Conservation (phyloP, 2,329 filamentous ascomycete genomes). For the Pseudogymnoascus pannorum region DNA sequence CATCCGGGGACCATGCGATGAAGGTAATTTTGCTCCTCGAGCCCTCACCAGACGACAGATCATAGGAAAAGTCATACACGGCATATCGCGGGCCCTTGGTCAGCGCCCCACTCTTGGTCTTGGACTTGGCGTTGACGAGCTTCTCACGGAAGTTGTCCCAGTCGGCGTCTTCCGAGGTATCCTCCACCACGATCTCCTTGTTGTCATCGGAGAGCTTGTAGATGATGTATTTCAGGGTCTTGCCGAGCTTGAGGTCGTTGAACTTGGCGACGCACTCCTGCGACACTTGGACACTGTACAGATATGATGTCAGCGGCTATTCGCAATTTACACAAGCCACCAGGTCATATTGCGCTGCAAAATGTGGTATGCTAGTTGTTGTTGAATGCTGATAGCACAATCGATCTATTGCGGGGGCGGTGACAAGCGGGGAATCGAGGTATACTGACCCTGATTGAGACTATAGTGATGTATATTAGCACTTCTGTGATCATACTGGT, state of each 20-base stretch:
- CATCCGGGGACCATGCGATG: slow-evolving; percentile 74
- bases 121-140: slow-evolving; percentile 65
- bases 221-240: slow-evolving; percentile 79
- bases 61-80: slow-evolving; percentile 79
- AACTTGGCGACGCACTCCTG: slow-evolving; percentile 64
- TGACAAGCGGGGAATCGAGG: slow-evolving; percentile 21
- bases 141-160: slow-evolving; percentile 70
- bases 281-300: slow-evolving; percentile 58
- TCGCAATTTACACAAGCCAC: too few species aligned
- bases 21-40: slow-evolving; percentile 73
- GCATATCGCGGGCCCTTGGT: slow-evolving; percentile 72
- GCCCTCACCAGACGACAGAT: slow-evolving; percentile 64
- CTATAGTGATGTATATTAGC: slow-evolving; percentile 29
- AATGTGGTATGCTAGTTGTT: not conserved
- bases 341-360: not conserved
- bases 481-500: not conserved
- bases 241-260: slow-evolving; percentile 78
- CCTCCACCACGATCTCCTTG: slow-evolving; percentile 75
- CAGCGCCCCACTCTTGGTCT: slow-evolving; percentile 56
- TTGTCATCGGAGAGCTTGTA: slow-evolving; percentile 80
- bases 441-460: slow-evolving; percentile 62
- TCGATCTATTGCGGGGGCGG: slow-evolving; percentile 10
- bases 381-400: not conserved
- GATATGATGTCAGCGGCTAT: not conserved
- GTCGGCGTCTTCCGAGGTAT: slow-evolving; percentile 58